These are phyloP conservation scores for Radiomyces spectabilis DNA, from an alignment of 192 early-diverging fungal genomes.

Conservation along the genomic window DNA sequence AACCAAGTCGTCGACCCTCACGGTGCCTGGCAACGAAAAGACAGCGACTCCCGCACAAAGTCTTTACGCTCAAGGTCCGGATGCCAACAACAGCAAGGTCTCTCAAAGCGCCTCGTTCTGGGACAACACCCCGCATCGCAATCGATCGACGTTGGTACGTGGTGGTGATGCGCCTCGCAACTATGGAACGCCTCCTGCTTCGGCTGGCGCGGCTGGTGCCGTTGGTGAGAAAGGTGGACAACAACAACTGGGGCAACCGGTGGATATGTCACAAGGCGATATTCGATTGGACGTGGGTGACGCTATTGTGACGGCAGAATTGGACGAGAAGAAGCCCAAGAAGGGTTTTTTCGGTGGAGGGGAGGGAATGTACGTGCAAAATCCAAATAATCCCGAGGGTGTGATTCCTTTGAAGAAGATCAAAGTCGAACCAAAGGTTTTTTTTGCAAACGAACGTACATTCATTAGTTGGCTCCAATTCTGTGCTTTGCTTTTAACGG, in stretches of 20 bases:
- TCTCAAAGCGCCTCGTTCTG: too few species aligned
- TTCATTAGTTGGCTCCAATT: constrained; percentile 81
- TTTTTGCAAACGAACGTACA: constrained; percentile 84
- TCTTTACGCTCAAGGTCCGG: too few species aligned
- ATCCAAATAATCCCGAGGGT: constrained; percentile 3
- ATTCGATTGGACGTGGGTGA: not conserved
- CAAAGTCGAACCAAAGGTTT: constrained; percentile 81
- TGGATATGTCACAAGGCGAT: too few species aligned
- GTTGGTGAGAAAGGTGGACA: not conserved
- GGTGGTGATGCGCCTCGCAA: too few species aligned
- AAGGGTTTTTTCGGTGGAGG: not conserved
- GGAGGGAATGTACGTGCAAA: not conserved
- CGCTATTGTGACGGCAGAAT: not conserved
- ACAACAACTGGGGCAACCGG: not conserved
- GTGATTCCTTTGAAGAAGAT: constrained; percentile 32
- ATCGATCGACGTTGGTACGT: too few species aligned
- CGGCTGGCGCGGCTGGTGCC: too few species aligned
- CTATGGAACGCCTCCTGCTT: too few species aligned
- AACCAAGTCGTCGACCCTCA: too few species aligned
- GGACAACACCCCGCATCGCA: too few species aligned
- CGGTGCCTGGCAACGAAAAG: too few species aligned
- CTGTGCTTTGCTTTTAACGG: constrained; percentile 61
- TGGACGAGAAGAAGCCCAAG: not conserved
- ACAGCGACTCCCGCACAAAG: too few species aligned
- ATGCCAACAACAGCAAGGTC: too few species aligned